These are phyloP conservation scores for Suillus fuscotomentosus DNA, from an alignment of 768 basidiomycete species.

Conservation along the genomic window DNA sequence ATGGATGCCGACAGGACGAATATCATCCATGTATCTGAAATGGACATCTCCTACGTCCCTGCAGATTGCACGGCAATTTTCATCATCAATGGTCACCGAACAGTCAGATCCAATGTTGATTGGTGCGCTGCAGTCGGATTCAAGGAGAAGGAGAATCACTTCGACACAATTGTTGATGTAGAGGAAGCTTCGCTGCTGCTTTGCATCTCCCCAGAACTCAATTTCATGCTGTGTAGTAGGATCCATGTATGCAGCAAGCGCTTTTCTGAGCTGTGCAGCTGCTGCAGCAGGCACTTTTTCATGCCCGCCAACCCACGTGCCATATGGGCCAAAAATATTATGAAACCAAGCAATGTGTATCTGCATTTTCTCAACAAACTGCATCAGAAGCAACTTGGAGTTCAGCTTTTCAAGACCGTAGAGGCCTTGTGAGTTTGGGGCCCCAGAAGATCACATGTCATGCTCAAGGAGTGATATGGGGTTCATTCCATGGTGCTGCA, in stretches of 20 bases:
- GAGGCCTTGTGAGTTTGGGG: slow-evolving; percentile 49
- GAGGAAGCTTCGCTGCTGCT: slow-evolving; percentile 53
- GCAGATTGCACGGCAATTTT: slow-evolving; percentile 35
- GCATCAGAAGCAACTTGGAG: slow-evolving; percentile 45
- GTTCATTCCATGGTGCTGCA: slow-evolving; percentile 32
- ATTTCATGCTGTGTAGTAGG: slow-evolving; percentile 21
- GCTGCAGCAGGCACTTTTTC: slow-evolving; percentile 53
- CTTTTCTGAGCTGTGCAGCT: slow-evolving; percentile 51
- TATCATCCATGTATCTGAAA: slow-evolving; percentile 23
- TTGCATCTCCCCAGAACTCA: slow-evolving; percentile 60
- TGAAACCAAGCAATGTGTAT: slow-evolving; percentile 55
- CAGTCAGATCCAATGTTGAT: slow-evolving; percentile 54
- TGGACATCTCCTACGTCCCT: slow-evolving; percentile 25
- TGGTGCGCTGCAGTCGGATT: slow-evolving; percentile 33
- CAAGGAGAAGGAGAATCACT: slow-evolving; percentile 45
- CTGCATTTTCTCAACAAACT: slow-evolving; percentile 30
- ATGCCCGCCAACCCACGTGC: slow-evolving; percentile 50
- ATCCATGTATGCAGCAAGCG: slow-evolving; percentile 30
- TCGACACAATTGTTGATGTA: slow-evolving; percentile 55
- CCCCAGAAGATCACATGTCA: slow-evolving; percentile 39
- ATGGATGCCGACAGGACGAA: slow-evolving; percentile 44
- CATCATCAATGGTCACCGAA: slow-evolving; percentile 37
- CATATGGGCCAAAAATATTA: slow-evolving; percentile 56
- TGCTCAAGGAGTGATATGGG: slow-evolving; percentile 47
- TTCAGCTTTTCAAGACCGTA: slow-evolving; percentile 60